Evolutionary conservation across 2,329 filamentous ascomycete genomes (phyloP), one percentile per base, ranked within the genome.

Genomic region (Fusarium tuaranense): DNA sequence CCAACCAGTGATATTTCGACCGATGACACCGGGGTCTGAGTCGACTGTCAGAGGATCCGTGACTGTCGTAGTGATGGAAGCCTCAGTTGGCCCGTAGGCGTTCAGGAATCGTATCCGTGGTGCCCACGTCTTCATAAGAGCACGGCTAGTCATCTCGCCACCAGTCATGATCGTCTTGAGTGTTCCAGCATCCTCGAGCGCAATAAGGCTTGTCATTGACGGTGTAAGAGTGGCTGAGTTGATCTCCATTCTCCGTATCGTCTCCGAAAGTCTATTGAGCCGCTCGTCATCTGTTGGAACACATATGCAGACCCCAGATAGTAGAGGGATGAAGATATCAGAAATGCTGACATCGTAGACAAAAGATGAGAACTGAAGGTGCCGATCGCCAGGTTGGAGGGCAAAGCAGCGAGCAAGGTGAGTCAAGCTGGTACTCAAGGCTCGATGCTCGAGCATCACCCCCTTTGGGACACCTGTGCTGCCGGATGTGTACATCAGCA

Each of bases 21-120:
- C 51, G 12, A 55, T 55, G 12, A 55, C 12, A 8, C 51, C 57
- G 13, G 12, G 67, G 41, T 12, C 67, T 48, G 41, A 69, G 16
- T 57, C 65, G 2, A 69, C 67, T 1, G 63, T 69, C 51, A 55
- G 27, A 55, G 51, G 27, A 16, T 55, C 27, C 4, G 51, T 55
- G 12, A 55, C 51, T 3, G 51, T 55, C 1, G 51, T 55, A 7
- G 51, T 55, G 7, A 55, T 55, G 7, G 51, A 55, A 30, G 55
- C 60, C 46, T 69, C 63, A 1, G 67, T 66, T 3, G 67, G 67
- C 1, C 67, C 67, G 13, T 55, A 69, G 0, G 55, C 67, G n/a
- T 69, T 69, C 14, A 67, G 57, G 9, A 55, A 55, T 8, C 27
- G 51, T 34, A 55, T 55, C 51, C 51, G 27, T 5, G 51, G 51